Conservation (phyloP, 306 rosid species). For the Cicer bijugum region DNA sequence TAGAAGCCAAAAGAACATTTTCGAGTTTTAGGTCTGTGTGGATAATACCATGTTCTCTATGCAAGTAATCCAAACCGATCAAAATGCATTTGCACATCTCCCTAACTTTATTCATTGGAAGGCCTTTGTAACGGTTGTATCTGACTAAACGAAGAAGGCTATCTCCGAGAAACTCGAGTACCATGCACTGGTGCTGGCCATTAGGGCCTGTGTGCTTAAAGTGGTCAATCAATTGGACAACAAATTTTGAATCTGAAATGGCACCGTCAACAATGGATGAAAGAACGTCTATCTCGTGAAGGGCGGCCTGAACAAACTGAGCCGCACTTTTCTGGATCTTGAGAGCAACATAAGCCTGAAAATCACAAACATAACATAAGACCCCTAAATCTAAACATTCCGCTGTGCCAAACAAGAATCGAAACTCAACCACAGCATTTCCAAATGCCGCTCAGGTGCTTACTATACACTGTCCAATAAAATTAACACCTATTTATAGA, state of each 20-base stretch:
- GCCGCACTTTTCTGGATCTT: slow-evolving; percentile 98
- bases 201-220: slow-evolving; percentile 96
- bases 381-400: slow-evolving; percentile 33
- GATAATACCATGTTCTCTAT: slow-evolving; percentile 83
- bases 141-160: slow-evolving; percentile 83
- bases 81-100: slow-evolving; percentile 84
- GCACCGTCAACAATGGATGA: slow-evolving; percentile 66
- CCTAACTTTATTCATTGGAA: slow-evolving; percentile 71
- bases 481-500: slow-evolving; percentile 8
- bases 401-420: neutral
- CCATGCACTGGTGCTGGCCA: slow-evolving; percentile 98
- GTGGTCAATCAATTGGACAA: slow-evolving; percentile 78
- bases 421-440: slow-evolving; percentile 8
- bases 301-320: slow-evolving; percentile 90
- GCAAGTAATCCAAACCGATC: slow-evolving; percentile 88
- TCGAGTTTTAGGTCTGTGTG: slow-evolving; percentile 95
- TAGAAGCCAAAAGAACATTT: slow-evolving; percentile 78
- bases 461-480: neutral
- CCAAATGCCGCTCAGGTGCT: slow-evolving; percentile 22
- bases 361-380: slow-evolving; percentile 18
- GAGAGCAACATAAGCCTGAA: slow-evolving; percentile 84
- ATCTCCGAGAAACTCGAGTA: slow-evolving; percentile 92
- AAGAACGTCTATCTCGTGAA: slow-evolving; percentile 89
- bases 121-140: slow-evolving; percentile 72
- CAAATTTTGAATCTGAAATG: slow-evolving; percentile 66